Evolutionary conservation across 148 eudicot genomes (phyloP).

Genomic region (Cornus controversa): DNA sequence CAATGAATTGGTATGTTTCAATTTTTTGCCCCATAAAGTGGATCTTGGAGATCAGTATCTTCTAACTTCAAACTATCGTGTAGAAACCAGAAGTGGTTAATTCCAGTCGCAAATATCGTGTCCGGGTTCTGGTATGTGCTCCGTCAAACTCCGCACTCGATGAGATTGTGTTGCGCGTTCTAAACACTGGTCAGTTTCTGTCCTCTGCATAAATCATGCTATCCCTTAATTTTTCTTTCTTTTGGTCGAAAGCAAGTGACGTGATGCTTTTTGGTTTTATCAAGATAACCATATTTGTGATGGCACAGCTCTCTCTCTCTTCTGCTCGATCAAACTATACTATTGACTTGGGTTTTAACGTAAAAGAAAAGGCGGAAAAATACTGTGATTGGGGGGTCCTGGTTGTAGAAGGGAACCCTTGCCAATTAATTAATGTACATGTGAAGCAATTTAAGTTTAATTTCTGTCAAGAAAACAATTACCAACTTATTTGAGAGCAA

Average conservation of each 20-base stretch:
- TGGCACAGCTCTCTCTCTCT: not conserved
- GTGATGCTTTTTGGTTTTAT: not conserved
- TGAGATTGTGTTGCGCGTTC: conserved; percentile 84
- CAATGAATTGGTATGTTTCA: conserved; percentile 67
- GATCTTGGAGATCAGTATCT: not conserved
- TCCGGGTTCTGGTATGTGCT: conserved; percentile 95
- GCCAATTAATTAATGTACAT: no score
- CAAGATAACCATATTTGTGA: no score
- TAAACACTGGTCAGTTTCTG: conserved; percentile 61
- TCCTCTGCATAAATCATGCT: not conserved
- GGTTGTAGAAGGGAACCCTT: no score
- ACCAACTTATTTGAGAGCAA: no score
- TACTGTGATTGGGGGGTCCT: no score
- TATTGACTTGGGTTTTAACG: no score
- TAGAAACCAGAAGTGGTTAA: conserved; percentile 96
- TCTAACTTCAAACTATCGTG: conserved; percentile 20
- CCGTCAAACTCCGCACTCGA: conserved; percentile 99
- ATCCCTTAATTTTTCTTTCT: not conserved
- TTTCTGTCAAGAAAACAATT: no score
- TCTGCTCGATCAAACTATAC: no score
- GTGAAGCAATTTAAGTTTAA: no score
- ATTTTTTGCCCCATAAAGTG: conserved; percentile 9
- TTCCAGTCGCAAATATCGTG: conserved; percentile 88
- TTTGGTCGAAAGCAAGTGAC: not conserved
- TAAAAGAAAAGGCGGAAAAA: no score